Evolutionary conservation across 2,329 filamentous ascomycete species (phyloP), one percentile per base, ranked within the genome.

Genomic region (Fusarium sp.): DNA sequence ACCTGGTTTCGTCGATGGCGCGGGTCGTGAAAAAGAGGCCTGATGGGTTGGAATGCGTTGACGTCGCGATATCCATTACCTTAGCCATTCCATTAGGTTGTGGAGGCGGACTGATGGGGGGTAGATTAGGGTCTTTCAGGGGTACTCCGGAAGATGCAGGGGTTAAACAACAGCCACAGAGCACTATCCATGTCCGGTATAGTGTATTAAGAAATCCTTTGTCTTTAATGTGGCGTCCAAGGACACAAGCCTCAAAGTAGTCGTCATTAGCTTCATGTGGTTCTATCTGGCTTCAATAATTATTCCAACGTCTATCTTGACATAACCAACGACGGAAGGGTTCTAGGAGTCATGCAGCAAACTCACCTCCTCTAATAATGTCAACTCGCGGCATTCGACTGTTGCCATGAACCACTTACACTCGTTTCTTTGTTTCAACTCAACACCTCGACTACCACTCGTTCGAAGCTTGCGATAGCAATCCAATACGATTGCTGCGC

Each of bases 101-200:
- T 73, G 68, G 64, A 72, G 55, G 50, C 50, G 59, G 68, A 71
- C 56, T 41, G 50, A 59, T 70, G 70, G 44, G 50, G 66, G 67
- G 55, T 42, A 55, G 34, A 41, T 55, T 55, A 6, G 34, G 26
- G 54, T 48, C 57, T 74, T 75, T 75, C 72, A 74, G 72, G 72
- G 72, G 72, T 75, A 66, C 68, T 65, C 56, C 56, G 34, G 44
- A 54, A 42, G 72, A 72, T 72, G 72, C 72, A 74, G 72, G 72
- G 72, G 72, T 41, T 60, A 34, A 32, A 57, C 39, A 60, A 26
- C 55, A 72, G 72, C 72, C 72, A 74, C 72, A 75, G 8, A 26
- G 10, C 26, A 59, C 3, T 9, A 68, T 45, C 71, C 71, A 62
- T 68, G 48, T 74, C n/a, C 20, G 36, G 45, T 44, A 36, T 61